Evolutionary conservation across 2,329 filamentous ascomycete species (phyloP).

Genomic region (Claviceps digitariae): DNA sequence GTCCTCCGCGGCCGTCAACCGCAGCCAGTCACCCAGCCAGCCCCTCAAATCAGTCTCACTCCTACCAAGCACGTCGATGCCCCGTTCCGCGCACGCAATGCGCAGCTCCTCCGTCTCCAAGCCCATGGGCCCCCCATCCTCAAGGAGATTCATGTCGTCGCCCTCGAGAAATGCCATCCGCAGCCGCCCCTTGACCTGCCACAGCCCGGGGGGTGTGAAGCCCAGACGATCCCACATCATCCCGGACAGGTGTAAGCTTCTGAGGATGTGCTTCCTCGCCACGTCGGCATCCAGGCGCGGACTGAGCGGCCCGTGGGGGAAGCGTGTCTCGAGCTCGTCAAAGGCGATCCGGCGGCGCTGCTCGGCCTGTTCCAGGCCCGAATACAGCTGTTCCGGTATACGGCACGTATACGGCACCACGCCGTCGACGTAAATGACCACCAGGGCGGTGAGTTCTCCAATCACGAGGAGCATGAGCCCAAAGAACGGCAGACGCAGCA

Average conservation of each 20-base stretch:
- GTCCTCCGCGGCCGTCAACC: conserved; percentile 26
- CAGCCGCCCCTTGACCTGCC: conserved; percentile 38
- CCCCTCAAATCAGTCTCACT: conserved; percentile 42
- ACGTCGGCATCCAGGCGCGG: conserved; percentile 16
- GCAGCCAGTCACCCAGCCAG: conserved; percentile 33
- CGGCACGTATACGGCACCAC: conserved; percentile 72
- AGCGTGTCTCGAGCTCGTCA: conserved; percentile 22
- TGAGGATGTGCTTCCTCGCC: conserved; percentile 26
- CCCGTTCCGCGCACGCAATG: conserved; percentile 59
- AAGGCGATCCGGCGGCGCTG: conserved; percentile 36
- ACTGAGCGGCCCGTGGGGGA: conserved; percentile 23
- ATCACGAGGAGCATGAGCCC: conserved; percentile 60
- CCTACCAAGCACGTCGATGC: conserved; percentile 41
- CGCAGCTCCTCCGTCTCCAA: conserved; percentile 51
- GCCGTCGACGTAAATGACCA: conserved; percentile 56
- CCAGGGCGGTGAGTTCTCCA: conserved; percentile 74
- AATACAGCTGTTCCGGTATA: conserved; percentile 59
- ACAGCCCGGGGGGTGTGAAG: conserved; percentile 33
- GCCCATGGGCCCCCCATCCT: conserved; percentile 41
- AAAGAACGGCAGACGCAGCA: conserved; percentile 68
- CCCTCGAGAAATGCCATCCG: conserved; percentile 49
- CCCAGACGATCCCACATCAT: conserved; percentile 36
- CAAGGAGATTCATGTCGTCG: conserved; percentile 57
- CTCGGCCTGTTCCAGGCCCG: conserved; percentile 42
- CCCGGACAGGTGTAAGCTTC: conserved; percentile 31